Evolutionary conservation across 495 filamentous ascomycete genomes (phyloP).

Genomic region (Ramalina intermedia): DNA sequence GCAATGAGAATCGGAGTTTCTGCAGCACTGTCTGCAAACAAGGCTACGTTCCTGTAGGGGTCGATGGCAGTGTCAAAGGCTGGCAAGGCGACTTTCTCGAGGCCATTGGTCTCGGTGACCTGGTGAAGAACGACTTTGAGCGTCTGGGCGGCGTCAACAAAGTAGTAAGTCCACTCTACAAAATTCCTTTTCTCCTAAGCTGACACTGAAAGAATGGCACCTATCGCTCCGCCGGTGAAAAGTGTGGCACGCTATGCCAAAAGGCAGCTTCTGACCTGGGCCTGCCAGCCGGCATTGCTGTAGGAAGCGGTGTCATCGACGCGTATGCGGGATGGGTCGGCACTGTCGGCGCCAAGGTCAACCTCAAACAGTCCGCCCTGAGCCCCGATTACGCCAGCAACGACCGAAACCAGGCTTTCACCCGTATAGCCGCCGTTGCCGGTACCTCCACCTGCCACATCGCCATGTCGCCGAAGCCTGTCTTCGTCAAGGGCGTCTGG

Average conservation of each 20-base stretch:
- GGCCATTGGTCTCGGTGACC: conserved; percentile 67
- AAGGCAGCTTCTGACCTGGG: conserved; percentile 74
- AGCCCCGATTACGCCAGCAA: conserved; percentile 48
- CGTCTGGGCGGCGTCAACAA: conserved; percentile 85
- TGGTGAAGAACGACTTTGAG: conserved; percentile 74
- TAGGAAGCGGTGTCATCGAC: conserved; percentile 94
- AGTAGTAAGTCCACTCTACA: conserved; percentile 57
- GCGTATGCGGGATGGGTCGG: conserved; percentile 98
- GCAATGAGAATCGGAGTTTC: conserved; percentile 78
- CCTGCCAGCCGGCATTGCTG: conserved; percentile 72
- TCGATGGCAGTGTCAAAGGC: conserved; percentile 93
- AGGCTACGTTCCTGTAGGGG: conserved; percentile 84
- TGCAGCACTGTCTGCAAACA: conserved; percentile 94
- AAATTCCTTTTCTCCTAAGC: conserved; percentile 8
- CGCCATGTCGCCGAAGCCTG: conserved; percentile 79
- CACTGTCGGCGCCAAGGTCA: conserved; percentile 90
- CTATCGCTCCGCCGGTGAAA: conserved; percentile 79
- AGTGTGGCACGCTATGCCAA: conserved; percentile 70
- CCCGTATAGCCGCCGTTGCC: conserved; percentile 84
- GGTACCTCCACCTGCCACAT: conserved; percentile 96
- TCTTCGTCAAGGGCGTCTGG: conserved; percentile 92
- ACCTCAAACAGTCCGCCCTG: conserved; percentile 44
- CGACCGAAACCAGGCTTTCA: conserved; percentile 82
- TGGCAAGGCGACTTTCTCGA: conserved; percentile 92
- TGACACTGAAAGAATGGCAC: conserved; percentile 56